Evolutionary conservation across 129 eudicot species (phyloP).

Genomic region (Artemisia tridentata): DNA sequence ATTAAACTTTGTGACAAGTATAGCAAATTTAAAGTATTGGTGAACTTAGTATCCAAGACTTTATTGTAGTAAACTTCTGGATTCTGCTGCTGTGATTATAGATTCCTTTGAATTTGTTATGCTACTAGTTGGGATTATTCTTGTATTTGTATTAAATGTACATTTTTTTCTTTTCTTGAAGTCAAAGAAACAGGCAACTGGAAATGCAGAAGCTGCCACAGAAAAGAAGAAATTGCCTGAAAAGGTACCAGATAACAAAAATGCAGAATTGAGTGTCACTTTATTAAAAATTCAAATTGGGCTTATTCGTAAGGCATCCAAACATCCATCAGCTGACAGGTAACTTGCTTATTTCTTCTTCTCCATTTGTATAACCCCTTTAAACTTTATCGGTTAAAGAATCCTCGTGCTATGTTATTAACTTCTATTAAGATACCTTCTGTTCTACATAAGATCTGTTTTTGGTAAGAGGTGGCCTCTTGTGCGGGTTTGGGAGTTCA

Average conservation of each 20-base stretch:
- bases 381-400: not conserved
- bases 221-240: conserved; percentile 72
- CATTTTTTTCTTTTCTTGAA: not conserved
- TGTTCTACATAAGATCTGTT: not conserved
- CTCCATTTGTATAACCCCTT: not conserved
- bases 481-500: not conserved
- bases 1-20: conserved; percentile 11
- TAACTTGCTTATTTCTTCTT: conserved; percentile 1
- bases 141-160: too few relatives aligned
- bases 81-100: not conserved
- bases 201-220: conserved; percentile 37
- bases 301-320: conserved; percentile 85
- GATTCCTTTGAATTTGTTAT: not conserved
- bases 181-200: conserved; percentile 52
- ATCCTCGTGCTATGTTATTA: too few relatives aligned
- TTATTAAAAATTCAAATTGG: conserved; percentile 88
- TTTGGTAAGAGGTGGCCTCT: not conserved
- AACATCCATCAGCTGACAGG: conserved; percentile 99
- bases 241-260: conserved; percentile 70
- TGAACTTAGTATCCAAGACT: not conserved
- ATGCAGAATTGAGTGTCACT: conserved; percentile 71
- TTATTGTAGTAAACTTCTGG: not conserved
- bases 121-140: too few relatives aligned
- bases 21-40: conserved; percentile 6
- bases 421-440: not conserved